Conservation (phyloP, 2,329 filamentous ascomycete species). For the Fusarium sp. region DNA sequence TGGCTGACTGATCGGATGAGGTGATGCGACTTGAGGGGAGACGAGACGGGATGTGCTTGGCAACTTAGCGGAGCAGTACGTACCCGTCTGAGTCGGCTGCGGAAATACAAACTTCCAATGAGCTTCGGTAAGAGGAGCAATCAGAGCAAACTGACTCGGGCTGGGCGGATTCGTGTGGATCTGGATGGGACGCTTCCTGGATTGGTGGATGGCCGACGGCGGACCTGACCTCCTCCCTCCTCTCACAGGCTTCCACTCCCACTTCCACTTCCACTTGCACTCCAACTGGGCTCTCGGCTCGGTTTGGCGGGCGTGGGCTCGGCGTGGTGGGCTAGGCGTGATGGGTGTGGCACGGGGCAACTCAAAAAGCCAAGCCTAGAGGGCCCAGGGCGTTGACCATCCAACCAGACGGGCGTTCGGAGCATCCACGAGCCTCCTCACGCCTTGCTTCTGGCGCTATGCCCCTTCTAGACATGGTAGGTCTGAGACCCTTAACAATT, state of each 20-base stretch:
- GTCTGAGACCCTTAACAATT: slow-evolving; percentile 40
- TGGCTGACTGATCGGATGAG: slow-evolving; percentile 1
- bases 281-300: slow-evolving; percentile 25
- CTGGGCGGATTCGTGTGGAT: slow-evolving; percentile 30
- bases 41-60: background rate
- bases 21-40: background rate
- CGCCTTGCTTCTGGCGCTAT: slow-evolving; percentile 22
- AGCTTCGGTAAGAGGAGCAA: background rate
- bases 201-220: slow-evolving; percentile 24
- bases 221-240: background rate
- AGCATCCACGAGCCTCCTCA: slow-evolving; percentile 25
- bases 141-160: slow-evolving; percentile 33
- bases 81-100: slow-evolving; percentile 8
- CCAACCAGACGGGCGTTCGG: slow-evolving; percentile 39
- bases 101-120: slow-evolving; percentile 27
- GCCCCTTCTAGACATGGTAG: slow-evolving; percentile 20
- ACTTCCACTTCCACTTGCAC: slow-evolving; percentile 1
- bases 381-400: slow-evolving; percentile 35
- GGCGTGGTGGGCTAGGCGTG: slow-evolving; percentile 8
- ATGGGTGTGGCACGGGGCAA: slow-evolving; percentile 37
- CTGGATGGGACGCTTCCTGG: slow-evolving; percentile 3
- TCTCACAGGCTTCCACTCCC: background rate
- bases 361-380: slow-evolving; percentile 20
- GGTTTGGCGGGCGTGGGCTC: slow-evolving; percentile 11
- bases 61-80: background rate